phyloP scores from a whole-genome alignment of 768 basidiomycete species.

The Psilocybe subaeruginosa region DNA sequence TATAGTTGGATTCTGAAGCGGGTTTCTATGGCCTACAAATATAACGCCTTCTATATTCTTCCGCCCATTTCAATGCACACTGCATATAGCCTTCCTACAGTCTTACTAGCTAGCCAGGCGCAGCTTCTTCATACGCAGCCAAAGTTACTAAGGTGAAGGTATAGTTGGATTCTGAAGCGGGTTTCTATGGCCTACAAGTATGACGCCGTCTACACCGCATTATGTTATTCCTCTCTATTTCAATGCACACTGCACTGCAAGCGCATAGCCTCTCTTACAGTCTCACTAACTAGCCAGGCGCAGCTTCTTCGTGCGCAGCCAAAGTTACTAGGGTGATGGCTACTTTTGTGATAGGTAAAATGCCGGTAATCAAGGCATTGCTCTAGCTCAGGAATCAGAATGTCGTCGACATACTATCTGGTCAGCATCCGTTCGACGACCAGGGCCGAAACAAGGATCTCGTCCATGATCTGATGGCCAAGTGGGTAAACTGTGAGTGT shows the following conservation, averaged over 20 bases:
- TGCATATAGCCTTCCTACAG: background rate
- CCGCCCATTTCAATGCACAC: background rate
- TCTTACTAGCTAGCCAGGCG: too few relatives aligned
- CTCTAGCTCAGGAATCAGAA: background rate
- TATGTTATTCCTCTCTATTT: too few relatives aligned
- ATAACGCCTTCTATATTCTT: background rate
- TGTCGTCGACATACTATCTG: slow-evolving; percentile 2
- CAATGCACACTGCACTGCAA: background rate
- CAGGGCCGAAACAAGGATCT: slow-evolving; percentile 46
- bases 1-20: background rate
- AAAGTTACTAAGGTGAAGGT: background rate
- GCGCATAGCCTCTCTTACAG: background rate
- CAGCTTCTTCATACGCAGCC: too few relatives aligned
- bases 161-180: background rate
- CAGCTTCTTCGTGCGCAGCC: background rate
- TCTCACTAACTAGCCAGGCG: too few relatives aligned
- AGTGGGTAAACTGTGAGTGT: slow-evolving; percentile 48
- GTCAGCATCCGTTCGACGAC: slow-evolving; percentile 44
- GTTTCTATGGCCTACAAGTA: background rate
- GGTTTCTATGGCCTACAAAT: background rate
- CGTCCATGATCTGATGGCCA: slow-evolving; percentile 46
- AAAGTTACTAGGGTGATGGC: background rate
- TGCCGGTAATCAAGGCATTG: background rate
- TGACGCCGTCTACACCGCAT: background rate
- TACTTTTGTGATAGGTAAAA: too few relatives aligned